Conservation (phyloP, 2,329 filamentous ascomycete genomes). For the Microdochium nivale region DNA sequence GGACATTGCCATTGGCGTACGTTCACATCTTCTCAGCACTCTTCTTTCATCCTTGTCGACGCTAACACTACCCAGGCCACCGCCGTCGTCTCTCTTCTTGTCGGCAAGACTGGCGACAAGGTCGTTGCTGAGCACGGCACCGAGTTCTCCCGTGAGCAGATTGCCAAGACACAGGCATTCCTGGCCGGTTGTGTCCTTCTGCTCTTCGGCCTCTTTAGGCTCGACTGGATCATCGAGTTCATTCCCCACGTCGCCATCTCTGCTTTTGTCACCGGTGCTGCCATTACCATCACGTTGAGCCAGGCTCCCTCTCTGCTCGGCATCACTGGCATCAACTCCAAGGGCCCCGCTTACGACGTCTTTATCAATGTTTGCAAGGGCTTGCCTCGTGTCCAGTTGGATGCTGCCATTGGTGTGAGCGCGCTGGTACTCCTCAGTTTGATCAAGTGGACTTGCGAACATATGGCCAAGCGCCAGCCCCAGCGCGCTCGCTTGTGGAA, state of each 20-base stretch:
- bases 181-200: constrained; percentile 35
- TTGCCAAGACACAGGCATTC: constrained; percentile 34
- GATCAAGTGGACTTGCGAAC: constrained; percentile 51
- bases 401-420: constrained; percentile 65
- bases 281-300: constrained; percentile 40
- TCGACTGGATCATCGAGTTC: constrained; percentile 42
- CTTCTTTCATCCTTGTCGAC: fast-evolving
- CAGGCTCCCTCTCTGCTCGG: constrained; percentile 36
- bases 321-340: constrained; percentile 32
- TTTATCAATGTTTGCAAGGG: constrained; percentile 32
- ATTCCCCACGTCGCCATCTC: constrained; percentile 41
- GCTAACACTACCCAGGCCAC: constrained; percentile 21
- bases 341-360: constrained; percentile 34
- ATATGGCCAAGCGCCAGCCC: constrained; percentile 53
- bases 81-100: constrained; percentile 40
- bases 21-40: constrained; percentile 3
- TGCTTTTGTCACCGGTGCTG: constrained; percentile 41
- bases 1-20: constrained; percentile 69
- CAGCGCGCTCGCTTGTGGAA: constrained; percentile 56
- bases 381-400: constrained; percentile 39
- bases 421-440: constrained; percentile 58
- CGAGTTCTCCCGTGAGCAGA: constrained; percentile 24
- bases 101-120: constrained; percentile 34
- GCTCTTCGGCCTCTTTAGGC: constrained; percentile 33
- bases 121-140: constrained; percentile 23